phyloP scores from a whole-genome alignment of 352 stramenopile species.

The Phytophthora nicotianae region DNA sequence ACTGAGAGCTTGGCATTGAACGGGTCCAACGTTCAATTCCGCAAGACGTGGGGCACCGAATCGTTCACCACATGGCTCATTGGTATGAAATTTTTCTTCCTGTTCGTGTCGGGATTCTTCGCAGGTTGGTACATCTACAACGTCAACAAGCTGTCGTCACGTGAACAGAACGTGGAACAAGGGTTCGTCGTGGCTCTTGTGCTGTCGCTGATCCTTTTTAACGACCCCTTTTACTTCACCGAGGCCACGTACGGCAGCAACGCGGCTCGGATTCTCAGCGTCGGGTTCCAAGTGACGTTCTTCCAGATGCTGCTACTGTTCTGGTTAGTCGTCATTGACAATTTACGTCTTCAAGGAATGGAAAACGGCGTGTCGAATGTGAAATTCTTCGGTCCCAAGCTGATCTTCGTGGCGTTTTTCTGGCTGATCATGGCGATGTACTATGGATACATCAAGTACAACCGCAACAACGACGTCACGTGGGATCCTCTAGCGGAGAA shows the following conservation, averaged over 20 bases:
- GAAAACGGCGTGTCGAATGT: slow-evolving; percentile 56
- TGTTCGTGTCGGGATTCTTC: slow-evolving; percentile 43
- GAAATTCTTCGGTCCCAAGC: slow-evolving; percentile 61
- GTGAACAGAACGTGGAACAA: slow-evolving; percentile 67
- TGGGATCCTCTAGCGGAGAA: slow-evolving; percentile 53
- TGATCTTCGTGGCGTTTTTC: slow-evolving; percentile 56
- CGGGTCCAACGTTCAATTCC: slow-evolving; percentile 52
- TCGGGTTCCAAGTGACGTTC: slow-evolving; percentile 65
- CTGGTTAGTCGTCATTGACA: slow-evolving; percentile 63
- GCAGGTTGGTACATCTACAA: slow-evolving; percentile 51
- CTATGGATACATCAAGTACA: slow-evolving; percentile 69
- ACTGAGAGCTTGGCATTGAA: slow-evolving; percentile 40
- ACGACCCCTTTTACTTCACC: slow-evolving; percentile 64
- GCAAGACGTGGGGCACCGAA: slow-evolving; percentile 56
- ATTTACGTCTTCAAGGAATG: slow-evolving; percentile 55
- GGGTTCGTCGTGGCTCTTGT: slow-evolving; percentile 54
- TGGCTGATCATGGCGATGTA: slow-evolving; percentile 59
- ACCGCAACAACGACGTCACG: slow-evolving; percentile 57
- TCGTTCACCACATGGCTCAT: slow-evolving; percentile 65
- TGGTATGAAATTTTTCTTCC: slow-evolving; percentile 62
- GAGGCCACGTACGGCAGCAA: slow-evolving; percentile 58
- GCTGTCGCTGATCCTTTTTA: slow-evolving; percentile 57
- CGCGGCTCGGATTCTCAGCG: slow-evolving; percentile 49
- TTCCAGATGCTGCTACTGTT: slow-evolving; percentile 66
- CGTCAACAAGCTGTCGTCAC: slow-evolving; percentile 46